These are phyloP conservation scores for Monosporozyma aerobia DNA, from an alignment of 805 yeast genomes.

Conservation along the genomic window DNA sequence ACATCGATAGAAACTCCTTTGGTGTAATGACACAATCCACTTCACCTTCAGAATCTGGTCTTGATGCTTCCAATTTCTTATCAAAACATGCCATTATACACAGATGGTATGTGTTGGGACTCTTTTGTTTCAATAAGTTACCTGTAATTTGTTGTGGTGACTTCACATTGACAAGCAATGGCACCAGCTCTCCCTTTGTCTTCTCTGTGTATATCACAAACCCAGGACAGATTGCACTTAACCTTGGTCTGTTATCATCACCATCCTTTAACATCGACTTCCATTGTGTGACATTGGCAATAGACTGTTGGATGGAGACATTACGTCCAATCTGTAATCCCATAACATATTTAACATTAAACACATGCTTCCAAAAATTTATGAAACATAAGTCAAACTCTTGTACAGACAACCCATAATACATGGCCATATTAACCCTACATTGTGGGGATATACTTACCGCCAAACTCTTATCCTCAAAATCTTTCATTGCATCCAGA, in stretches of 20 bases:
- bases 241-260: slow-evolving; percentile 35
- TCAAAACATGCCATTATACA: slow-evolving; percentile 96
- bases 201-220: slow-evolving; percentile 95
- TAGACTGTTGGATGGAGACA: slow-evolving; percentile 46
- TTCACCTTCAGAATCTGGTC: slow-evolving; percentile 62
- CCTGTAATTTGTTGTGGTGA: slow-evolving; percentile 96
- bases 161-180: slow-evolving; percentile 61
- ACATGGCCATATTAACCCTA: slow-evolving; percentile 70
- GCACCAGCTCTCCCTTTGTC: slow-evolving; percentile 79
- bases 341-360: slow-evolving; percentile 66
- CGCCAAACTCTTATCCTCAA: slow-evolving; percentile 41
- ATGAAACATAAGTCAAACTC: slow-evolving; percentile 54
- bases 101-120: slow-evolving; percentile 55
- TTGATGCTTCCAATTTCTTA: slow-evolving; percentile 87
- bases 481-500: slow-evolving; percentile 36
- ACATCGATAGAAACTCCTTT: slow-evolving; percentile 67
- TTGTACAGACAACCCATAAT: slow-evolving; percentile 44
- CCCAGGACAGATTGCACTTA: slow-evolving; percentile 86
- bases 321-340: slow-evolving; percentile 80
- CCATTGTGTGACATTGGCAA: slow-evolving; percentile 30
- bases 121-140: slow-evolving; percentile 46
- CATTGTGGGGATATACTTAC: slow-evolving; percentile 81
- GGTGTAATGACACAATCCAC: slow-evolving; percentile 96
- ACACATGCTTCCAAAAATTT: slow-evolving; percentile 41
- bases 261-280: slow-evolving; percentile 2